Percentiles rank a stretch among this genome's conserved stretches.
Evolutionary conservation across 495 filamentous ascomycete genomes (phyloP).

Genomic region (Rusavskia elegans): DNA sequence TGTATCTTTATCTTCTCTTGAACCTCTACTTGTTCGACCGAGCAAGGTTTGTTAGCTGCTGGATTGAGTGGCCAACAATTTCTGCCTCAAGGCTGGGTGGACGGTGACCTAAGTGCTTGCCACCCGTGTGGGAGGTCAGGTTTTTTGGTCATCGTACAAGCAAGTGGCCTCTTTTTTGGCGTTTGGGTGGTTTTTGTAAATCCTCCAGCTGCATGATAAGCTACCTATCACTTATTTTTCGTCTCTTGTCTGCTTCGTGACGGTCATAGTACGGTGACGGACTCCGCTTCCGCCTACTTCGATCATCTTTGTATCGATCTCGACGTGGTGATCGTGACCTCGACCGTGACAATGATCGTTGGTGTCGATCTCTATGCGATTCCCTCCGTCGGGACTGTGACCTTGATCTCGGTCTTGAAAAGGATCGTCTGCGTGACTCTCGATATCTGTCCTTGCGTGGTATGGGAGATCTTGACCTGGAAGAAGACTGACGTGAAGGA

Average conservation of each 20-base stretch:
- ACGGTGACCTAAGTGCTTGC: too few species aligned
- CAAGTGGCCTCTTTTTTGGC: too few species aligned
- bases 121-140: too few species aligned
- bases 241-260: slow-evolving; percentile 47
- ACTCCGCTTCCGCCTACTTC: slow-evolving; percentile 43
- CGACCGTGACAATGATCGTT: slow-evolving; percentile 13
- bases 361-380: slow-evolving; percentile 26
- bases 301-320: slow-evolving; percentile 34
- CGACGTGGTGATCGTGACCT: slow-evolving; percentile 19
- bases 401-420: slow-evolving; percentile 19
- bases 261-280: slow-evolving; percentile 45
- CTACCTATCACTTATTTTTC: slow-evolving; percentile 32
- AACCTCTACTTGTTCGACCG: too few species aligned
- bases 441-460: slow-evolving; percentile 19
- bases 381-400: slow-evolving; percentile 19
- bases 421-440: slow-evolving; percentile 16
- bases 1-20: too few species aligned
- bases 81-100: too few species aligned
- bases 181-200: too few species aligned
- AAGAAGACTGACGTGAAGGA: slow-evolving; percentile 9
- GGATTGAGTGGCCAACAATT: too few species aligned
- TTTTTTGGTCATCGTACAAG: too few species aligned
- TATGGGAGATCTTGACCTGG: slow-evolving; percentile 14
- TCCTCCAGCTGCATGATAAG: background rate
- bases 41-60: too few species aligned